Evolutionary conservation across 306 rosid species (phyloP), one percentile per base, ranked within the genome.

Genomic region (Cucumis hystrix): DNA sequence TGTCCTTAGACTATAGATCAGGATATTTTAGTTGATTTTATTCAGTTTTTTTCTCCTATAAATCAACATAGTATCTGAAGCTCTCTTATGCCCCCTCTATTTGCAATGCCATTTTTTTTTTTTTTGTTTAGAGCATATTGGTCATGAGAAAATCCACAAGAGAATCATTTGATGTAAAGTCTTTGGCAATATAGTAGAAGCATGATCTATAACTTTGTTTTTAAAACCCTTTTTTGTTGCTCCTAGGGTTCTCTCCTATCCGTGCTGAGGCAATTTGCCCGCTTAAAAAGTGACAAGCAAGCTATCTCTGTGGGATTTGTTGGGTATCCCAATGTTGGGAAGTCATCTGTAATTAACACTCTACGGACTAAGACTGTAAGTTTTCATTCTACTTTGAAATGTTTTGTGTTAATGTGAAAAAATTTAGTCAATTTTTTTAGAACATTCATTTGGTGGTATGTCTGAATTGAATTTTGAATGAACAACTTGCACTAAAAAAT

Each of bases 241-340:
- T 56, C 23, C 30, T 72, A 92, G 99, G 97, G 97, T 76, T 90
- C 97, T 78, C 99, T 95, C 75, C 91, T 92, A 33, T 95, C 99
- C 0, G 96, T 95, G 52, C 85, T 95, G 85, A 92, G 99, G 79
- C 97, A 92, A 83, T 95, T 90, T 74, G 87, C 97, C 52, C 89
- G 97, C 47, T 82, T 92, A 77, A 95, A 90, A 88, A 86, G 91
- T 74, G 99, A 95, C 83, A 95, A 92, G 86, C 97, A 95, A 88
- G 97, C 97, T 21, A 95, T 95, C 81, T 92, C 97, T 49, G 97
- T 95, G 33, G 99, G 99, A 85, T 95, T 95, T 61, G 84, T 95
- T 83, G 99, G 99, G 65, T 95, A 92, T 85, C 97, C 99, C 74
- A 95, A 95, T 80, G 99, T 95, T 55, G 97, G 99, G 75, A 95